These are phyloP conservation scores for Aureobasidium sp. DNA, from an alignment of 2,329 filamentous ascomycete genomes.

Conservation along the genomic window DNA sequence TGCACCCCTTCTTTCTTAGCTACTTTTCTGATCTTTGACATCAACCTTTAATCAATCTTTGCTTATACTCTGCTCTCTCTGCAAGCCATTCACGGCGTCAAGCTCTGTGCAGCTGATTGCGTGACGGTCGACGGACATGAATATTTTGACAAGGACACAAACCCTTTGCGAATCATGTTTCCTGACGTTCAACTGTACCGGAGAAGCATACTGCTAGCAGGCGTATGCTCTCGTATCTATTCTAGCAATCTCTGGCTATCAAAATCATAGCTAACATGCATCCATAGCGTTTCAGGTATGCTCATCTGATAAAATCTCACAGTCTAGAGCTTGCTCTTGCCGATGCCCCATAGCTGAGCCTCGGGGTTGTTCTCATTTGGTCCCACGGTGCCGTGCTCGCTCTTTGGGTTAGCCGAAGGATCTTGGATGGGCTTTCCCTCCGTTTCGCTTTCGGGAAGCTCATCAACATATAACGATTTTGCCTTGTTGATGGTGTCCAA, in stretches of 20 bases:
- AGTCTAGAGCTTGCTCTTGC: slow-evolving; percentile 35
- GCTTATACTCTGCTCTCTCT: background rate
- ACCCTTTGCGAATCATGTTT: background rate
- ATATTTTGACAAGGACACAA: background rate
- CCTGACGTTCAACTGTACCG: background rate
- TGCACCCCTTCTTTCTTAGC: background rate
- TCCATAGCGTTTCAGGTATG: background rate
- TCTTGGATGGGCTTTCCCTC: slow-evolving; percentile 25
- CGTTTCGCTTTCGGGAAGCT: slow-evolving; percentile 28
- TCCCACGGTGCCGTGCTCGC: slow-evolving; percentile 26
- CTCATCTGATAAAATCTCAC: background rate
- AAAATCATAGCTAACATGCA: too few species aligned
- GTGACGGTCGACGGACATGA: background rate
- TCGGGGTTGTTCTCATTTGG: slow-evolving; percentile 34
- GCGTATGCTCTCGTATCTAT: background rate
- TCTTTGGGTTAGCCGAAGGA: slow-evolving; percentile 18
- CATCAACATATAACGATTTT: slow-evolving; percentile 33
- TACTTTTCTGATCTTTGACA: slow-evolving; percentile 5
- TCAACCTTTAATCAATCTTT: background rate
- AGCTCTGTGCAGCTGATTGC: too few species aligned
- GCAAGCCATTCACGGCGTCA: background rate
- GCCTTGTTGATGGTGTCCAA: slow-evolving; percentile 35
- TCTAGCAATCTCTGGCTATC: too few species aligned
- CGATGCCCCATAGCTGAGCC: slow-evolving; percentile 36
- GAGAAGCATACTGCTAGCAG: background rate